Evolutionary conservation across 441 rosid species (phyloP).

Genomic region (Populus hybrid): DNA sequence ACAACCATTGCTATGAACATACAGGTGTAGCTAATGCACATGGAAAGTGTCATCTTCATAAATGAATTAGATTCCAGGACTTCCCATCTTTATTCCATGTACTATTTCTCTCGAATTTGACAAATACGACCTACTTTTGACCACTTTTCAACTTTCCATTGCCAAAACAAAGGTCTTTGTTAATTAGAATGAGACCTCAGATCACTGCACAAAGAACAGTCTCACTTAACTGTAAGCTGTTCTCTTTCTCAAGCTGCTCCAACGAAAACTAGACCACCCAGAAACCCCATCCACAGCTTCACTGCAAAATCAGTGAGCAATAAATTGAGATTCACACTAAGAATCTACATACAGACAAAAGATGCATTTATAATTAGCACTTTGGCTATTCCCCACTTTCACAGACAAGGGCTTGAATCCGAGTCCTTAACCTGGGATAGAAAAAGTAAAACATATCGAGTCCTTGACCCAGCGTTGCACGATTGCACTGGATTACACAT

Average conservation of each 20-base stretch:
- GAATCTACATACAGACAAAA: not conserved
- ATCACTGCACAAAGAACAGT: not conserved
- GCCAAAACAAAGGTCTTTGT: not conserved
- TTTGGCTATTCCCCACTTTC: not conserved
- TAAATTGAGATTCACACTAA: not conserved
- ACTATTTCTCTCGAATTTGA: not conserved
- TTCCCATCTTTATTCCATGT: not conserved
- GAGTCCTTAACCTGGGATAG: too few relatives aligned
- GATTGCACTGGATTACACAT: too few relatives aligned
- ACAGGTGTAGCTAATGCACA: not conserved
- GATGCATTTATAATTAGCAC: not conserved
- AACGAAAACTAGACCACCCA: conserved; percentile 10
- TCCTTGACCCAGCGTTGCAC: too few relatives aligned
- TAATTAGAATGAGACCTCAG: not conserved
- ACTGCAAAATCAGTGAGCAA: conserved; percentile 27
- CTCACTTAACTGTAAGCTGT: not conserved
- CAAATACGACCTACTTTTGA: not conserved
- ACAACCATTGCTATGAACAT: not conserved
- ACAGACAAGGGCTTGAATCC: too few relatives aligned
- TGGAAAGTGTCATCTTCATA: not conserved
- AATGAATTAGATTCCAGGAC: too few relatives aligned
- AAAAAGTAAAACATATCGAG: too few relatives aligned
- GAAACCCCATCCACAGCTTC: conserved; percentile 24
- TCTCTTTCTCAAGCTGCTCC: conserved; percentile 5
- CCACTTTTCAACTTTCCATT: conserved; percentile 1